A percentile compares a stretch with the other conserved stretches of the same genome.
Evolutionary conservation across 345 rosid species (phyloP).

Genomic region (Toxicodendron radicans): DNA sequence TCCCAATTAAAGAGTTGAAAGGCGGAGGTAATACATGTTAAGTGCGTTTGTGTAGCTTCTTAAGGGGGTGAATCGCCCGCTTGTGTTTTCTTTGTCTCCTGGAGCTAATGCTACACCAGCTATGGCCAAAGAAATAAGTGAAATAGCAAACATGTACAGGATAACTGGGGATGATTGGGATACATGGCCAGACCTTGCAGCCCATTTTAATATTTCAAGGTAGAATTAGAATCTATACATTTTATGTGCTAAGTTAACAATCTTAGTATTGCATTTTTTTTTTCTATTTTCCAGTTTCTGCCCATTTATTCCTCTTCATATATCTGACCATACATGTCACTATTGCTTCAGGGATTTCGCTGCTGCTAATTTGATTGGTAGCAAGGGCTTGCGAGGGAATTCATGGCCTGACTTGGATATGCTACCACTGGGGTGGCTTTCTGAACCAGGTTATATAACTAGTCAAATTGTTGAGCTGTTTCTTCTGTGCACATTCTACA

Average conservation of each 20-base stretch:
- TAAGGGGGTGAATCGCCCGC: slow-evolving; percentile 56
- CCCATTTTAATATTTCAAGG: slow-evolving; percentile 84
- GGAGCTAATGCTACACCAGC: slow-evolving; percentile 77
- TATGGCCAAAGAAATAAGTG: slow-evolving; percentile 68
- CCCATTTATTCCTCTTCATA: not conserved
- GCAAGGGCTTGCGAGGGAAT: slow-evolving; percentile 58
- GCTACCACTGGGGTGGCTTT: slow-evolving; percentile 90
- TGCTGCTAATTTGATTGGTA: slow-evolving; percentile 59
- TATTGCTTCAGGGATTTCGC: slow-evolving; percentile 58
- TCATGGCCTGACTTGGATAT: slow-evolving; percentile 95
- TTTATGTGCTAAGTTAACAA: too few species aligned
- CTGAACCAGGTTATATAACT: slow-evolving; percentile 58
- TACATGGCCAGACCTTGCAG: slow-evolving; percentile 65
- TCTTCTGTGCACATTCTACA: not conserved
- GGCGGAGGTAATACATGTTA: slow-evolving; percentile 3
- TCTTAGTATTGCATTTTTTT: slow-evolving; percentile 7
- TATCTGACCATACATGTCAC: slow-evolving; percentile 8
- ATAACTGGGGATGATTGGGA: slow-evolving; percentile 95
- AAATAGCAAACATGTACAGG: slow-evolving; percentile 75
- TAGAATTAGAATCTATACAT: slow-evolving; percentile 12
- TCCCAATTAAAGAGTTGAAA: slow-evolving; percentile 1
- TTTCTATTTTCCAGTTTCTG: not conserved
- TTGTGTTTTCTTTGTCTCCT: slow-evolving; percentile 82
- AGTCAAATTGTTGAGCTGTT: slow-evolving; percentile 1
- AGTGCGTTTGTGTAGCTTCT: slow-evolving; percentile 52